phyloP scores from a whole-genome alignment of 257 asterid genomes.

The Voacanga thouarsii region DNA sequence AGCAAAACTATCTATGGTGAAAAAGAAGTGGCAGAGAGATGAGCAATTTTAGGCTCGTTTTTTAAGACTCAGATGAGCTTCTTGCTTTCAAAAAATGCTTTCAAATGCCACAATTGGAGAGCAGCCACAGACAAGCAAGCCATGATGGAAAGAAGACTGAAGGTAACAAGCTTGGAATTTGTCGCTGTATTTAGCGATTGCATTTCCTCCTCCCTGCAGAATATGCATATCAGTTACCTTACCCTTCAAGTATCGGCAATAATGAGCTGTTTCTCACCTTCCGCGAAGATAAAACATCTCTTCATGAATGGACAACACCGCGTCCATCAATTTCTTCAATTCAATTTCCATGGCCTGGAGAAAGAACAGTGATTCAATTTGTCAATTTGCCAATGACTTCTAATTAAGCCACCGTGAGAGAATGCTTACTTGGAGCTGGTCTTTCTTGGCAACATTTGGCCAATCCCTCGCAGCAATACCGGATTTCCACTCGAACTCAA shows the following conservation, averaged over 20 bases:
- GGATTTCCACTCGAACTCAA: constrained; percentile 28
- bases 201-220: constrained; percentile 33
- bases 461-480: constrained; percentile 27
- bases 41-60: no score
- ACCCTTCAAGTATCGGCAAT: not conserved
- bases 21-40: no score
- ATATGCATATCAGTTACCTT: not conserved
- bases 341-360: constrained; percentile 27
- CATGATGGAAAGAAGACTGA: constrained; percentile 22
- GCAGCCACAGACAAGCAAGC: constrained; percentile 28
- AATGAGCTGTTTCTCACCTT: constrained; percentile 5
- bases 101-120: constrained; percentile 36
- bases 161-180: constrained; percentile 26
- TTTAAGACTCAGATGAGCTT: constrained; percentile 20
- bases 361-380: no score
- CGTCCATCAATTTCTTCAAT: constrained; percentile 27
- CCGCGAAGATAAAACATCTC: constrained; percentile 27
- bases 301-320: constrained; percentile 24
- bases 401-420: no score
- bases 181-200: constrained; percentile 29
- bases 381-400: no score
- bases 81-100: constrained; percentile 29
- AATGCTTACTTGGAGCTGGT: constrained; percentile 16
- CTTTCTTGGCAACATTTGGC: constrained; percentile 24
- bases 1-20: no score